Conservation (phyloP, 257 asterid species). For the Plantago major region DNA sequence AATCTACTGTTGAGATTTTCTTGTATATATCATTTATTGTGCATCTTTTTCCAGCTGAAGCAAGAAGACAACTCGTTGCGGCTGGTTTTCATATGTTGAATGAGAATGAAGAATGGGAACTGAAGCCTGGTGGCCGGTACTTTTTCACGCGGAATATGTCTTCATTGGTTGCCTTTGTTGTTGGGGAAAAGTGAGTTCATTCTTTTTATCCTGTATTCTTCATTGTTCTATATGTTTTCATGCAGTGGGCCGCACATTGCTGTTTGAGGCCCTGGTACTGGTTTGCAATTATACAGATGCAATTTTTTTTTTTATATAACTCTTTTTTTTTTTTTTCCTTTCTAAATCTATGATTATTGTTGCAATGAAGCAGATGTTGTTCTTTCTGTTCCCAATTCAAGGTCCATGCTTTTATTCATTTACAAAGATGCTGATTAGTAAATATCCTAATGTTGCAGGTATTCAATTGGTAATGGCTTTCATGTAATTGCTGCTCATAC, state of each 20-base stretch:
- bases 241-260: slow-evolving; percentile 11
- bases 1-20: slow-evolving; percentile 13
- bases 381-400: slow-evolving; percentile 8
- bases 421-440: slow-evolving; percentile 18
- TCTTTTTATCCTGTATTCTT: not conserved
- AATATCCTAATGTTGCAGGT: slow-evolving; percentile 60
- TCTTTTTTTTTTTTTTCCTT: too few relatives aligned
- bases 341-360: too few relatives aligned
- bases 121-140: slow-evolving; percentile 97
- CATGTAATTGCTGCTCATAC: slow-evolving; percentile 97
- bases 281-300: slow-evolving; percentile 3
- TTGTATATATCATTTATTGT: not conserved
- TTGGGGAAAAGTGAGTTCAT: slow-evolving; percentile 80
- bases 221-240: slow-evolving; percentile 4
- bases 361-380: slow-evolving; percentile 2
- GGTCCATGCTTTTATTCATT: slow-evolving; percentile 2
- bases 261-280: slow-evolving; percentile 13
- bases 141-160: slow-evolving; percentile 97
- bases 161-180: slow-evolving; percentile 87
- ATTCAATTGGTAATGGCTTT: slow-evolving; percentile 78
- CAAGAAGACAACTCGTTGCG: slow-evolving; percentile 71
- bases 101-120: slow-evolving; percentile 91
- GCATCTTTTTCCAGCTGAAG: slow-evolving; percentile 71
- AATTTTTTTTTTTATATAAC: not conserved
- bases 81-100: slow-evolving; percentile 88